Evolutionary conservation across 176 grass and related monocot genomes (phyloP).

Genomic region (Oryza meridionalis): DNA sequence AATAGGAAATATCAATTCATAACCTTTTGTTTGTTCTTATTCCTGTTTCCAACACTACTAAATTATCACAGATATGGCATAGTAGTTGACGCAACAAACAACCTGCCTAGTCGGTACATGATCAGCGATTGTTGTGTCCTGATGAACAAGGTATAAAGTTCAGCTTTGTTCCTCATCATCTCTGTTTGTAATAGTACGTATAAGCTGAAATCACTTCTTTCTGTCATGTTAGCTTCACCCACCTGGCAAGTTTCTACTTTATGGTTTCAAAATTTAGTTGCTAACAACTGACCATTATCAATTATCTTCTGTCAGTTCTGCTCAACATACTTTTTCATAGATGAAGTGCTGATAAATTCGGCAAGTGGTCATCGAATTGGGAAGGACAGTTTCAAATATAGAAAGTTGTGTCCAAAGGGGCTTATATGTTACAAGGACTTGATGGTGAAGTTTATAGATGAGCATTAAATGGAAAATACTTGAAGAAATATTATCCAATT

Average conservation of each 20-base stretch:
- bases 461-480: too few relatives aligned
- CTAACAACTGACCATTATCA: background rate
- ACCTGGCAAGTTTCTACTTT: background rate
- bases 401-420: too few relatives aligned
- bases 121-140: conserved; percentile 94
- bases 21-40: background rate
- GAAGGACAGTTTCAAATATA: too few relatives aligned
- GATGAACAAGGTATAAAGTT: conserved; percentile 71
- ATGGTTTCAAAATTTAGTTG: background rate
- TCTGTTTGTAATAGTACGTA: background rate
- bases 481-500: too few relatives aligned
- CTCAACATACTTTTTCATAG: background rate
- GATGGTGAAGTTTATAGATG: too few relatives aligned
- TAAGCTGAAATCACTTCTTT: conserved; percentile 4
- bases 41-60: conserved; percentile 56
- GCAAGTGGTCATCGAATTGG: too few relatives aligned
- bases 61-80: conserved; percentile 78
- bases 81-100: conserved; percentile 93
- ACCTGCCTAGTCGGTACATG: conserved; percentile 92
- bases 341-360: conserved; percentile 15
- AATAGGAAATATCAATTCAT: background rate
- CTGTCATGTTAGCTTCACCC: background rate
- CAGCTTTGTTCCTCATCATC: conserved; percentile 12
- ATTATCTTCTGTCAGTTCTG: background rate
- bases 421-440: too few relatives aligned